These are phyloP conservation scores for Sambucus nigra DNA, from an alignment of 129 eudicot genomes.

Conservation along the genomic window DNA sequence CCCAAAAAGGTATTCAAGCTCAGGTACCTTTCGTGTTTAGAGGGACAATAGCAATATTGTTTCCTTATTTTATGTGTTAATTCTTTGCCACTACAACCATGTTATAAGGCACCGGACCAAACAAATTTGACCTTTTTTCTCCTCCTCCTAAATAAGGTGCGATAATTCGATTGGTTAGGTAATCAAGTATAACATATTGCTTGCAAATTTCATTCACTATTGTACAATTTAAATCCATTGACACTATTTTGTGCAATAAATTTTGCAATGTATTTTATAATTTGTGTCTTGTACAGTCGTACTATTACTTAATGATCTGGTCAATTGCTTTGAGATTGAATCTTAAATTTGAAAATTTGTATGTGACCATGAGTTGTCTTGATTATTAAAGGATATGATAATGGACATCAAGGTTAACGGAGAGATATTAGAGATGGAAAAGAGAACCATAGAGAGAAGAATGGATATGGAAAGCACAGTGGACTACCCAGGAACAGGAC, in stretches of 20 bases:
- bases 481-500: no score
- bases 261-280: no score
- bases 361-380: no score
- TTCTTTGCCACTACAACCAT: not conserved
- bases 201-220: no score
- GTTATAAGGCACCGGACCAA: not conserved
- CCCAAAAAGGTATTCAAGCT: not conserved
- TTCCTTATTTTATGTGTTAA: not conserved
- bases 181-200: no score
- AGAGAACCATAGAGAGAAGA: conserved; percentile 1
- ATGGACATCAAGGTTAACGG: not conserved
- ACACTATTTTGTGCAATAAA: no score
- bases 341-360: not conserved
- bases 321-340: not conserved
- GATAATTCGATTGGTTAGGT: no score
- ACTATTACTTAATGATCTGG: no score
- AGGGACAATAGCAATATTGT: not conserved
- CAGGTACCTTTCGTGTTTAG: not conserved
- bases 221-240: no score
- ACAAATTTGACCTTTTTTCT: not conserved
- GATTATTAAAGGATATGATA: no score
- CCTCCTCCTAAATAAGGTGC: not conserved
- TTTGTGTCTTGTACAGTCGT: not conserved
- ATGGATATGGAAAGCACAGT: conserved; percentile 7
- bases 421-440: conserved; percentile 1